These are phyloP conservation scores for Diophrys appendiculata DNA, from an alignment of 73 alveolate genomes.

Conservation along the genomic window DNA sequence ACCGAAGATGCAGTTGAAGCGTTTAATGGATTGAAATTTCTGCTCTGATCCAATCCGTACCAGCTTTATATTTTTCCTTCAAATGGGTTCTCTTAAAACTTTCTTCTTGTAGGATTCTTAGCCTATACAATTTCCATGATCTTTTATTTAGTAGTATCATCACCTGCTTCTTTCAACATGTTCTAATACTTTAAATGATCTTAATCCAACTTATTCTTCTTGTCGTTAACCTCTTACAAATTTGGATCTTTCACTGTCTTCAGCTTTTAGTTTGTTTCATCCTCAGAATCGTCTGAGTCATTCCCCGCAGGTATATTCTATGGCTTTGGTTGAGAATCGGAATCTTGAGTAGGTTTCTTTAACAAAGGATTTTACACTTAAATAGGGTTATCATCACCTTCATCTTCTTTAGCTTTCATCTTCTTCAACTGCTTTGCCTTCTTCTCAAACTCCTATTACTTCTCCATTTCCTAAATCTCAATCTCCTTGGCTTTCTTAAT, in stretches of 20 bases:
- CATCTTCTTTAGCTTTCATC: background rate
- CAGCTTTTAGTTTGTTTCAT: background rate
- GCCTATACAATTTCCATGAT: background rate
- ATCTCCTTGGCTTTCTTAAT: background rate
- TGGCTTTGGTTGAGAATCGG: too few species aligned
- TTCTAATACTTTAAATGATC: too few species aligned
- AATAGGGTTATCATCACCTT: background rate
- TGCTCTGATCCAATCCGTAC: background rate
- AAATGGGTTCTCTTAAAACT: background rate
- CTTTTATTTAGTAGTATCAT: background rate
- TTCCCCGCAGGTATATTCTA: too few species aligned
- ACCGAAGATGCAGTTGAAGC: too few species aligned
- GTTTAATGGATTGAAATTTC: background rate
- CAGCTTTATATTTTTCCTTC: background rate
- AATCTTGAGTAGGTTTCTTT: too few species aligned
- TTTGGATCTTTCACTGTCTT: background rate
- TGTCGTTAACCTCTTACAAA: background rate
- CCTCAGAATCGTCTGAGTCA: background rate
- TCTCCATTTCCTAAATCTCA: background rate
- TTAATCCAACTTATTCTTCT: background rate
- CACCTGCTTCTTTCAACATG: background rate
- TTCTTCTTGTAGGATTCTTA: background rate
- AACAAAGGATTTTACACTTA: too few species aligned
- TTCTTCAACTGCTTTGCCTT: background rate
- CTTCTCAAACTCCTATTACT: background rate